These are phyloP conservation scores for Beauveria brongniartii DNA, from an alignment of 2,329 filamentous ascomycete genomes.

Conservation along the genomic window DNA sequence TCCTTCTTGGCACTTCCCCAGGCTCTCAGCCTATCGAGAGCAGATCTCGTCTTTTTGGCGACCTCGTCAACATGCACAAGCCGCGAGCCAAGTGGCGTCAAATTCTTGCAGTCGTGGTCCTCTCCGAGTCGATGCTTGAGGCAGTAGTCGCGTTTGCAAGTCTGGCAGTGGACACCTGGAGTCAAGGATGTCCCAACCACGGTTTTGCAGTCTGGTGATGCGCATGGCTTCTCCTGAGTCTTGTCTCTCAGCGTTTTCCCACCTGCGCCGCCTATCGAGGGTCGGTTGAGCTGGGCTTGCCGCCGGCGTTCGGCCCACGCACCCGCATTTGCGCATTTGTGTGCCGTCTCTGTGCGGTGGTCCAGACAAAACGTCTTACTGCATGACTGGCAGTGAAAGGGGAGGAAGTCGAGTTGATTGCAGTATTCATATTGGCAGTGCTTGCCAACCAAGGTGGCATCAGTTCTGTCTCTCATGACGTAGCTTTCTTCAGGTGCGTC, in stretches of 20 bases:
- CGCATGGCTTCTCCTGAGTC: slow-evolving; percentile 59
- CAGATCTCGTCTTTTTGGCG: slow-evolving; percentile 61
- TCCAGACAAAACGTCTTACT: slow-evolving; percentile 81
- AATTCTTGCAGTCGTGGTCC: slow-evolving; percentile 77
- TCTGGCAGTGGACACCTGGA: slow-evolving; percentile 62
- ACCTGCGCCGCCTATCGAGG: slow-evolving; percentile 40
- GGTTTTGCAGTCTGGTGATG: slow-evolving; percentile 58
- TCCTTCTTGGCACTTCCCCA: slow-evolving; percentile 74
- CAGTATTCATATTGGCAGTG: slow-evolving; percentile 92
- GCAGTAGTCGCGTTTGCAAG: slow-evolving; percentile 68
- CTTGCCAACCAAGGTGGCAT: slow-evolving; percentile 77
- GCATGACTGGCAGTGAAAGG: slow-evolving; percentile 90
- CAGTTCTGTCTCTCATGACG: slow-evolving; percentile 63
- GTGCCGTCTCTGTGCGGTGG: slow-evolving; percentile 78
- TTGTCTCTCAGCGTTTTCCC: slow-evolving; percentile 46
- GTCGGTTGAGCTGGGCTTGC: slow-evolving; percentile 43
- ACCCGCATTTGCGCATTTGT: slow-evolving; percentile 56
- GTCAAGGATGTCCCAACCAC: slow-evolving; percentile 60
- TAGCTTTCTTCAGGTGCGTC: slow-evolving; percentile 46
- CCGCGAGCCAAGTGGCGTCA: slow-evolving; percentile 50
- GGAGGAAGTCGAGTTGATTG: slow-evolving; percentile 91
- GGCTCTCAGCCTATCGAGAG: slow-evolving; percentile 66
- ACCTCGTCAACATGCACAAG: slow-evolving; percentile 36
- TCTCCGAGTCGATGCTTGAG: slow-evolving; percentile 68
- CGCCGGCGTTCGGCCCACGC: slow-evolving; percentile 54